Base-by-base conservation (phyloP, 495 filamentous ascomycete genomes). In the Annulohypoxylon maeteangense region DNA sequence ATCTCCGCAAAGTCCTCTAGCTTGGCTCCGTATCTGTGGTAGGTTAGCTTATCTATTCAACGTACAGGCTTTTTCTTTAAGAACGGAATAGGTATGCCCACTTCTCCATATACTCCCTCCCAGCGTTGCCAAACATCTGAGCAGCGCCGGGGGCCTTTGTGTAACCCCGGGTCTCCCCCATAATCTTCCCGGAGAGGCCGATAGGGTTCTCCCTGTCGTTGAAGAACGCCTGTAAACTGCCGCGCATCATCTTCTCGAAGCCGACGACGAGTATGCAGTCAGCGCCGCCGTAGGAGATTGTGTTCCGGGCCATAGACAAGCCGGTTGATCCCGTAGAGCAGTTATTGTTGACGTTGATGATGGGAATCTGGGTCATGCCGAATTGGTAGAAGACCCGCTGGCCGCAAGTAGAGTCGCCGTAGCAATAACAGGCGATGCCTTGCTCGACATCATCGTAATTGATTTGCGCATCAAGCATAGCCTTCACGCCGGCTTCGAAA, bases 341-440 rank as follows among this genome's bases (percentile, higher is more conserved):
- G 83, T 98, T 98, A 85, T 99, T 99, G 87, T 97, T 97, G 76
- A 97, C 92, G 76, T 98, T 98, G 85, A 95, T 92, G 78, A 98
- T 93, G 67, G 95, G 95, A 71, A 97, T 98, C 74, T 90, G 85
- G 32, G 93, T 98, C 88, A 98, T 93, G 79, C 95, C 95, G 79
- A 98, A 97, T 82, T 99, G 95, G 80, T 99, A 99, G 84, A 99
- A 98, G 69, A 98, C 94, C 51, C 95, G 90, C 85, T 99, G 95
- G 25, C 95, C 95, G 75, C 92, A 95, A 50, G 95, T 97, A 57
- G 89, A 92, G 82, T 98, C 95, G 72, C 93, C 95, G 77, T 97
- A 99, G 83, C 93, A 95, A 79, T 97, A 98, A 84, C 95, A 99
- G 1, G 95, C 95, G n/a, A 99, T 87, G 18, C 93, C 95, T 70